Conservation (phyloP, 768 basidiomycete species). For the Tricholoma furcatifolium region DNA sequence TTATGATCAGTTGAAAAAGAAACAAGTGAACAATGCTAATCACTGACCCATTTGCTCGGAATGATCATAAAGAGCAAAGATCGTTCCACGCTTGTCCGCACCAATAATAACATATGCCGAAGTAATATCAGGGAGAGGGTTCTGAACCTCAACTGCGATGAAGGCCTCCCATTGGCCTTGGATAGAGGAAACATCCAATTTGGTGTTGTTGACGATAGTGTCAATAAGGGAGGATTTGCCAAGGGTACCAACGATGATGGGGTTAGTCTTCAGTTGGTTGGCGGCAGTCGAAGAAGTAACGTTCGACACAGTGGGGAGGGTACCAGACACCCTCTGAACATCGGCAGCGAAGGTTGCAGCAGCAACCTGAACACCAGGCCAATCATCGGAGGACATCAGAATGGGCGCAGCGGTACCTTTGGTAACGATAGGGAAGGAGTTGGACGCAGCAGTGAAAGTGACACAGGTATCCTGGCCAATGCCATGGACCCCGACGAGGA, state of each 20-base stretch:
- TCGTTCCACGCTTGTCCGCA: slow-evolving; percentile 66
- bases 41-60: slow-evolving; percentile 62
- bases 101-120: slow-evolving; percentile 69
- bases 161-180: slow-evolving; percentile 69
- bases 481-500: slow-evolving; percentile 26
- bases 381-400: slow-evolving; percentile 54
- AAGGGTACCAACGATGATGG: slow-evolving; percentile 66
- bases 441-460: slow-evolving; percentile 37
- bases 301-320: slow-evolving; percentile 50
- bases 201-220: slow-evolving; percentile 48
- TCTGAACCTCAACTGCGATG: slow-evolving; percentile 47
- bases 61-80: slow-evolving; percentile 65
- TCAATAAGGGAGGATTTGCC: slow-evolving; percentile 55
- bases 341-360: slow-evolving; percentile 60
- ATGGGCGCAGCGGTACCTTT: slow-evolving; percentile 47
- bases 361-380: slow-evolving; percentile 63
- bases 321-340: slow-evolving; percentile 57
- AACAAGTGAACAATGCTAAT: not conserved
- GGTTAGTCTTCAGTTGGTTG: slow-evolving; percentile 19
- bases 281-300: slow-evolving; percentile 29
- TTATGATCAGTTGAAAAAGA: not conserved
- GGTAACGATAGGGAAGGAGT: slow-evolving; percentile 43
- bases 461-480: slow-evolving; percentile 52
- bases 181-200: slow-evolving; percentile 54
- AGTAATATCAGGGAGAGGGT: slow-evolving; percentile 55